Evolutionary conservation across 768 basidiomycete species (phyloP).

Genomic region (Lentinula detonsa): DNA sequence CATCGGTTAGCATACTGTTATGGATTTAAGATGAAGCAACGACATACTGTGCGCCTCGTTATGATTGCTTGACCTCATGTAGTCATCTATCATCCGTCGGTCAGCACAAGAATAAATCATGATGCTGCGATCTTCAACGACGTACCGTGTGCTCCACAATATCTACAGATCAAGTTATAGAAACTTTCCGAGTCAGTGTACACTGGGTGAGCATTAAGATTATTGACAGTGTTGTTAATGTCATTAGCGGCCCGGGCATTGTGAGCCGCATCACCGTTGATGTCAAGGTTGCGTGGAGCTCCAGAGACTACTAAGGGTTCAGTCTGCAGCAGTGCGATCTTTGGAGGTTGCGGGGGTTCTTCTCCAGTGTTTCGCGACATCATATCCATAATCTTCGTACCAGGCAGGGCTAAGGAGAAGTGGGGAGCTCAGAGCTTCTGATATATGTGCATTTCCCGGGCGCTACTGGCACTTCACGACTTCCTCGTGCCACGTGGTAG

Average conservation of each 20-base stretch:
- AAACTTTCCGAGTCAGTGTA: too few relatives aligned
- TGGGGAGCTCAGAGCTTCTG: too few relatives aligned
- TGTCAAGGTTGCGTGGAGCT: not conserved
- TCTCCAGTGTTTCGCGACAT: not conserved
- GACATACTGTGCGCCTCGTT: not conserved
- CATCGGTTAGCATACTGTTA: not conserved
- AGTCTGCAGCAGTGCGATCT: not conserved
- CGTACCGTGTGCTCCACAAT: not conserved
- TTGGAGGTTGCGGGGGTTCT: not conserved
- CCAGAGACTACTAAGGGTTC: not conserved
- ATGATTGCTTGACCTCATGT: not conserved
- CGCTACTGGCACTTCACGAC: not conserved
- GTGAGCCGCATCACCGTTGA: not conserved
- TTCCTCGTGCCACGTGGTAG: not conserved
- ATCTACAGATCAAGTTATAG: not conserved
- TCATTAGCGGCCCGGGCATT: not conserved
- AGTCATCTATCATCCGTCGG: not conserved
- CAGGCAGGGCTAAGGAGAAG: too few relatives aligned
- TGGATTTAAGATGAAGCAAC: too few relatives aligned
- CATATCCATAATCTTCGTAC: too few relatives aligned
- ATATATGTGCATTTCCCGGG: too few relatives aligned
- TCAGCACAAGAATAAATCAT: not conserved
- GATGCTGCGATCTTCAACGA: not conserved
- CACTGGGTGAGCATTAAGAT: not conserved
- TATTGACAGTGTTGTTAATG: not conserved